These are phyloP conservation scores for Tulasnella sp. DNA, from an alignment of 768 basidiomycete genomes.

Conservation along the genomic window DNA sequence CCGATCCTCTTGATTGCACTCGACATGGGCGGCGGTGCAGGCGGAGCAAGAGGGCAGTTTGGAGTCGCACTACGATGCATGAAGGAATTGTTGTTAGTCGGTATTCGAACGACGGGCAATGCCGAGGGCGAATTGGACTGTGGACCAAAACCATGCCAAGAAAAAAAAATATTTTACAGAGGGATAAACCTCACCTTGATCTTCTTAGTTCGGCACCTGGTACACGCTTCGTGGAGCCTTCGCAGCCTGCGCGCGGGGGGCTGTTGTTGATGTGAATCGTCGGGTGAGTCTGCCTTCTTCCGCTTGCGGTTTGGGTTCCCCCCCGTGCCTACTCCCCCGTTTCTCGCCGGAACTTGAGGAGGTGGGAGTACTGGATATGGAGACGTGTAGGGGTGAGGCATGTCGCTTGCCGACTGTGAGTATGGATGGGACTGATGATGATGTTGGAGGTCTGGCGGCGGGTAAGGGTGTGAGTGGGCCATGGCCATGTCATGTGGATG, in stretches of 20 bases:
- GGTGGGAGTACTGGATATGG: too few species aligned
- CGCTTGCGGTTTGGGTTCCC: conserved; percentile 6
- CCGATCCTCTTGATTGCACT: conserved; percentile 80
- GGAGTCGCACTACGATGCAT: conserved; percentile 60
- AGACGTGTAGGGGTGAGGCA: too few species aligned
- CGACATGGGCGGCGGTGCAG: conserved; percentile 66
- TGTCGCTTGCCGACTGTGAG: too few species aligned
- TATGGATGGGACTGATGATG: too few species aligned
- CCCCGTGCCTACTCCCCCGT: too few species aligned
- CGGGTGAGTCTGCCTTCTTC: conserved; percentile 10
- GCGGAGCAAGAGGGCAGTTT: conserved; percentile 82
- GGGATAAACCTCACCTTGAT: conserved; percentile 61
- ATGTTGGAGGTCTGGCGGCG: too few species aligned
- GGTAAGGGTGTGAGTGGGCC: too few species aligned
- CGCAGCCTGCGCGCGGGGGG: conserved; percentile 62
- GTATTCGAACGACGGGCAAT: not conserved
- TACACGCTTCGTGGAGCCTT: conserved; percentile 85
- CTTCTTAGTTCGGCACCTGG: conserved; percentile 91
- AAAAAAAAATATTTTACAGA: conserved; percentile 34
- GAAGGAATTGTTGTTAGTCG: conserved; percentile 7
- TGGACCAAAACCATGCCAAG: too few species aligned
- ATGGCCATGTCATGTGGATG: too few species aligned
- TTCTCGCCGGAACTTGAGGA: too few species aligned
- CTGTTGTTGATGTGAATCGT: not conserved
- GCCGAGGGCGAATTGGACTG: conserved; percentile 26